Conservation (phyloP, 306 rosid species). For the Trifolium pratense region DNA sequence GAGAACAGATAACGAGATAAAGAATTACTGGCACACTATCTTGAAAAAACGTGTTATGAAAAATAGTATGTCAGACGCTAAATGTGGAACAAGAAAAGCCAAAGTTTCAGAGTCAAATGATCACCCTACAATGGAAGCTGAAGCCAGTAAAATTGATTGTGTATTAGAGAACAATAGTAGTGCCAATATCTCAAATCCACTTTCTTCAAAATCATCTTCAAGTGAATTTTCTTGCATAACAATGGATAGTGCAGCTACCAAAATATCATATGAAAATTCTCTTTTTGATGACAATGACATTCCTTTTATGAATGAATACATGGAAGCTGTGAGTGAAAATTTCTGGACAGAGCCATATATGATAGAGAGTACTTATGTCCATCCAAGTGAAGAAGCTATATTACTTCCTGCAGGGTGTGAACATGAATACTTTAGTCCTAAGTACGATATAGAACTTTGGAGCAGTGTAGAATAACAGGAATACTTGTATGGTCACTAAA, state of each 20-base stretch:
- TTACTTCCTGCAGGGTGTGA: not conserved
- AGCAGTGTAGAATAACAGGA: not conserved
- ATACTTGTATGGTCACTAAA: too few relatives aligned
- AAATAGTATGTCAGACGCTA: not conserved
- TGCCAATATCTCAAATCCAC: not conserved
- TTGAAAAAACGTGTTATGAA: slow-evolving; percentile 53
- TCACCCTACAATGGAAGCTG: not conserved
- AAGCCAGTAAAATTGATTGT: not conserved
- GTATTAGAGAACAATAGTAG: not conserved
- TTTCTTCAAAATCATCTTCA: not conserved
- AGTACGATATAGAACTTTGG: slow-evolving; percentile 3
- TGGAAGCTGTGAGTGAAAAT: not conserved
- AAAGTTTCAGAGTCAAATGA: slow-evolving; percentile 5
- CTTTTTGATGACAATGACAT: not conserved
- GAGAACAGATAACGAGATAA: slow-evolving; percentile 82
- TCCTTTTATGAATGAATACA: not conserved
- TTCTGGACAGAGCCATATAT: slow-evolving; percentile 41
- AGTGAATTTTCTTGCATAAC: not conserved
- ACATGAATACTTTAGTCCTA: not conserved
- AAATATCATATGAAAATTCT: not conserved
- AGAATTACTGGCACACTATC: slow-evolving; percentile 73
- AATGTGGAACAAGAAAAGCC: not conserved
- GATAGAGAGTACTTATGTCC: slow-evolving; percentile 25
- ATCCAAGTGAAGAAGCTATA: slow-evolving; percentile 3
- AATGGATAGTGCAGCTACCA: not conserved